Evolutionary conservation across 257 asterid species (phyloP).

Genomic region (Fraxinus anomala): DNA sequence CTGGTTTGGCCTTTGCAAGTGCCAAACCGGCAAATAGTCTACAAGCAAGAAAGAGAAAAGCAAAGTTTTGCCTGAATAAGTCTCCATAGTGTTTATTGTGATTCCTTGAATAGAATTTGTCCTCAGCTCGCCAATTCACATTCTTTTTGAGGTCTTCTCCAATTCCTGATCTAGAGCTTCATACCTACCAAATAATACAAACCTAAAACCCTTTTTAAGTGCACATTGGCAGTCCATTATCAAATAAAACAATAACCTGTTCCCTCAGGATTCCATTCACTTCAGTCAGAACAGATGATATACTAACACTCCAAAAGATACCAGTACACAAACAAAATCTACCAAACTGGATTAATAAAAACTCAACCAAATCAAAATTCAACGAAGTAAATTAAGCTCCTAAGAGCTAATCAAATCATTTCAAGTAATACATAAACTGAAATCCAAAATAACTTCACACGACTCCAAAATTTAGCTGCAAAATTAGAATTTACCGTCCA

Average conservation of each 20-base stretch:
- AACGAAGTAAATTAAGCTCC: constrained; percentile 25
- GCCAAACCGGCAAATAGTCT: too few relatives aligned
- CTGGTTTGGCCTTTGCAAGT: too few relatives aligned
- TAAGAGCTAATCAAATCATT: constrained; percentile 21
- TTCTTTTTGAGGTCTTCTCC: not conserved
- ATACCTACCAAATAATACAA: not conserved
- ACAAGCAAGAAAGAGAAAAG: too few relatives aligned
- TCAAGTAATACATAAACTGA: not conserved
- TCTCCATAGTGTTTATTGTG: too few relatives aligned
- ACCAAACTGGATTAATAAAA: constrained; percentile 3
- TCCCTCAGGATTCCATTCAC: constrained; percentile 13
- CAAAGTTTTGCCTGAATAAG: too few relatives aligned
- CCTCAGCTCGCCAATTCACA: not conserved
- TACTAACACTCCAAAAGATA: not conserved
- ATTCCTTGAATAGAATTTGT: too few relatives aligned
- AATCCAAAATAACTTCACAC: constrained; percentile 10
- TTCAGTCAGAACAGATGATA: constrained; percentile 24
- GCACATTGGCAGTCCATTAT: constrained; percentile 7
- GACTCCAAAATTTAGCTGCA: constrained; percentile 12
- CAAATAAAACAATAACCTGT: constrained; percentile 7
- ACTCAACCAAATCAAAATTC: constrained; percentile 24
- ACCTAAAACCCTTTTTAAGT: not conserved
- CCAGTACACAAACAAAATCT: not conserved
- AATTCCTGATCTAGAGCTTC: not conserved
- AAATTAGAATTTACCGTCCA: constrained; percentile 71